A percentile compares a stretch with the other conserved stretches of the same genome.
These are phyloP conservation scores for Pogostemon cablin DNA, from an alignment of 257 asterid species.

Conservation along the genomic window DNA sequence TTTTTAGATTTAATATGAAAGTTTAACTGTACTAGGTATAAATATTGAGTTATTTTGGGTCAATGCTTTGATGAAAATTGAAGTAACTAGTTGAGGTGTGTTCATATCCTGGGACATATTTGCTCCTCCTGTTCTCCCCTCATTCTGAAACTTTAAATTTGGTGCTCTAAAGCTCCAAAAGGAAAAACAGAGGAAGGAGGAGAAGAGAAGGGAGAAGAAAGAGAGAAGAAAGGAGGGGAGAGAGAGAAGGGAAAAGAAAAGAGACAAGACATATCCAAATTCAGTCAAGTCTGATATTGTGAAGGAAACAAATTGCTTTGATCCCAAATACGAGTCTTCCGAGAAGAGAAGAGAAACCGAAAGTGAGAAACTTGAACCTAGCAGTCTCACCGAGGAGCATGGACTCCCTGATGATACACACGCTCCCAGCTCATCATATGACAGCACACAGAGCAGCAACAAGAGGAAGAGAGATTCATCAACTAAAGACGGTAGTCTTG, in stretches of 20 bases:
- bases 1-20: too few relatives aligned
- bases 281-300: slow-evolving; percentile 24
- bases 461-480: slow-evolving; percentile 53
- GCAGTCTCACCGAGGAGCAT: slow-evolving; percentile 70
- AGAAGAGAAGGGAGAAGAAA: slow-evolving; percentile 33
- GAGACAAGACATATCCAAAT: slow-evolving; percentile 32
- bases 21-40: too few relatives aligned
- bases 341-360: slow-evolving; percentile 37
- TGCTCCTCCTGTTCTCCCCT: slow-evolving; percentile 31
- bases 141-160: slow-evolving; percentile 52
- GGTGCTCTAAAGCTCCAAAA: slow-evolving; percentile 81
- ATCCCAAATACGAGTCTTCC: slow-evolving; percentile 20
- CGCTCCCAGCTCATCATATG: slow-evolving; percentile 59
- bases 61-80: not conserved
- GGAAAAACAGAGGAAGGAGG: slow-evolving; percentile 44
- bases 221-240: slow-evolving; percentile 24
- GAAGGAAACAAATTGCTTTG: slow-evolving; percentile 22
- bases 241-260: slow-evolving; percentile 31
- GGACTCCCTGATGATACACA: slow-evolving; percentile 38
- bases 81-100: slow-evolving; percentile 25
- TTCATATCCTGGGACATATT: slow-evolving; percentile 27
- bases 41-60: too few relatives aligned
- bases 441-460: slow-evolving; percentile 69
- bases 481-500: slow-evolving; percentile 33
- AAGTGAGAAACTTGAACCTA: slow-evolving; percentile 50